A percentile compares a stretch with the other conserved stretches of the same genome.
phyloP scores from a whole-genome alignment of 2,329 filamentous ascomycete species.

The Pseudogymnoascus sp. region DNA sequence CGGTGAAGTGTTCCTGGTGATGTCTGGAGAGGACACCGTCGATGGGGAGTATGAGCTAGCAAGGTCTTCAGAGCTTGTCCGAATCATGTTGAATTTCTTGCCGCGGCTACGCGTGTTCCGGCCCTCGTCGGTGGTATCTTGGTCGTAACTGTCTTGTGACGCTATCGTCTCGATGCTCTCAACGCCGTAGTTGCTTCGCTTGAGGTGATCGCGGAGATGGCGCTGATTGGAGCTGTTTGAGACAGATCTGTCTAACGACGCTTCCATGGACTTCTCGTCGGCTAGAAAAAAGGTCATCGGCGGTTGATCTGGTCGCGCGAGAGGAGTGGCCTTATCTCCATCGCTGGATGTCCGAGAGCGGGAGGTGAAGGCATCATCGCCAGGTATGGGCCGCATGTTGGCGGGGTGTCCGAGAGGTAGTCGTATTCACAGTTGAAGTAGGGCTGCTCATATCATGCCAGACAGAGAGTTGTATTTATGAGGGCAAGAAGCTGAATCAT shows the following conservation, averaged over 20 bases:
- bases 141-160: slow-evolving; percentile 23
- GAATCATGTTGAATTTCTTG: background rate
- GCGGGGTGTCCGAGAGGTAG: slow-evolving; percentile 8
- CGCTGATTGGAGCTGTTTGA: slow-evolving; percentile 21
- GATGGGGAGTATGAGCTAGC: slow-evolving; percentile 24
- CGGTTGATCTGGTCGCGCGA: slow-evolving; percentile 26
- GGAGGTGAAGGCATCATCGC: slow-evolving; percentile 34
- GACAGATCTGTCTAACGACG: slow-evolving; percentile 28
- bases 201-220: slow-evolving; percentile 30
- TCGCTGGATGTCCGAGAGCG: slow-evolving; percentile 31
- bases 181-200: slow-evolving; percentile 25
- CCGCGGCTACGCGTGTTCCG: background rate
- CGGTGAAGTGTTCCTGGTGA: slow-evolving; percentile 28
- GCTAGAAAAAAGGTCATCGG: slow-evolving; percentile 45
- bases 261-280: slow-evolving; percentile 41
- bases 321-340: slow-evolving; percentile 30
- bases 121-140: slow-evolving; percentile 17
- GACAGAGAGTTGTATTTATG: background rate
- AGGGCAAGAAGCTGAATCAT: background rate
- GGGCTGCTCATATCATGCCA: slow-evolving; percentile 4
- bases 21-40: slow-evolving; percentile 25
- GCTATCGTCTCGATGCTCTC: slow-evolving; percentile 28
- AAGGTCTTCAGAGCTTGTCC: slow-evolving; percentile 19
- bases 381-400: slow-evolving; percentile 38
- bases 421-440: background rate